These are phyloP conservation scores for Melampsora americana DNA, from an alignment of 1,284 basidiomycete genomes.

Conservation along the genomic window DNA sequence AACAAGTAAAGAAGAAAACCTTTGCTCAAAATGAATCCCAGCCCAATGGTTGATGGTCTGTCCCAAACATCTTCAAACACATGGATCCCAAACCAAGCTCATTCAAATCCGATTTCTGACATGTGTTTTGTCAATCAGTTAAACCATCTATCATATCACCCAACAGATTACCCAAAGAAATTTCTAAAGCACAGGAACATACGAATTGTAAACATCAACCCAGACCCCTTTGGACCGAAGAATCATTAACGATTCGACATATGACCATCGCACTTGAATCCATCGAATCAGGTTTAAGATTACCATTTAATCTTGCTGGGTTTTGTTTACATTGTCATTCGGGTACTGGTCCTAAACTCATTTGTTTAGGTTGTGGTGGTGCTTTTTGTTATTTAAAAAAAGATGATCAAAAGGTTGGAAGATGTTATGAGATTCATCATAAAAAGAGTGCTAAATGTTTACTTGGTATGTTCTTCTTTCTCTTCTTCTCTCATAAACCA, in stretches of 20 bases:
- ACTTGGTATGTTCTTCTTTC: too few species aligned
- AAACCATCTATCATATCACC: background rate
- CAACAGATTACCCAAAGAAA: background rate
- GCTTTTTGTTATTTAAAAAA: slow-evolving; percentile 11
- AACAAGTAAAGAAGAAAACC: too few species aligned
- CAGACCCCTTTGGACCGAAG: slow-evolving; percentile 14
- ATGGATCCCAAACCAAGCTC: background rate
- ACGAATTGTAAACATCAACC: slow-evolving; percentile 28
- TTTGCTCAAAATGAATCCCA: too few species aligned
- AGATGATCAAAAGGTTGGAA: background rate
- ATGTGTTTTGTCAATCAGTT: background rate
- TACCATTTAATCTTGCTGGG: background rate
- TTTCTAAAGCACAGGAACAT: background rate
- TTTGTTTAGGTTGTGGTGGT: slow-evolving; percentile 32
- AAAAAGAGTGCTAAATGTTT: slow-evolving; percentile 13
- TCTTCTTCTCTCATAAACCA: too few species aligned
- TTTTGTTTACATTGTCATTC: slow-evolving; percentile 28
- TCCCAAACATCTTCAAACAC: too few species aligned
- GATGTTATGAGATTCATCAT: slow-evolving; percentile 10
- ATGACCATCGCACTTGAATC: slow-evolving; percentile 4
- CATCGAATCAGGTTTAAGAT: background rate
- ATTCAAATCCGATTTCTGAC: background rate
- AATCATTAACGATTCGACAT: slow-evolving; percentile 6
- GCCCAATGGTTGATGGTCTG: too few species aligned
- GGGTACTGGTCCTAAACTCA: slow-evolving; percentile 7